phyloP scores from a whole-genome alignment of 331 rosid genomes.

The Dryas integrifolia region DNA sequence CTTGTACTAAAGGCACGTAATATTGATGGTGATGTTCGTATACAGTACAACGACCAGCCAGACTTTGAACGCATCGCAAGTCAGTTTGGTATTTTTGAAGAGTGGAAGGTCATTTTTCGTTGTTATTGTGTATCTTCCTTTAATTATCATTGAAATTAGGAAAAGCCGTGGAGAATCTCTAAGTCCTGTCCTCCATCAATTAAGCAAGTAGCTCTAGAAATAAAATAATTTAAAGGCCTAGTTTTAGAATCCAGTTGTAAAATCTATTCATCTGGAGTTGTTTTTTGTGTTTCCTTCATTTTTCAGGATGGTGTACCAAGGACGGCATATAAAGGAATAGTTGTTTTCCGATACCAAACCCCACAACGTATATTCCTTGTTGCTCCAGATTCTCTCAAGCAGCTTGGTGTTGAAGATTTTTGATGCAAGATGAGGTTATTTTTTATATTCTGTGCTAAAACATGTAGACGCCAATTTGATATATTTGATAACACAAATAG shows the following conservation, averaged over 20 bases:
- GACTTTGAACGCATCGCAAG: slow-evolving; percentile 71
- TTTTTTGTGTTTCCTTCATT: slow-evolving; percentile 18
- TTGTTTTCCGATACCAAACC: slow-evolving; percentile 71
- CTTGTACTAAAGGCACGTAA: slow-evolving; percentile 66
- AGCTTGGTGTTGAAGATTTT: slow-evolving; percentile 55
- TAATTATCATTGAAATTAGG: slow-evolving; percentile 8
- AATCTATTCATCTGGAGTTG: slow-evolving; percentile 6
- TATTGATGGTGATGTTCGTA: slow-evolving; percentile 66
- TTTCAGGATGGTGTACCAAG: slow-evolving; percentile 91
- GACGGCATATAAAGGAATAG: slow-evolving; percentile 87
- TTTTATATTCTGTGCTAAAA: neutral
- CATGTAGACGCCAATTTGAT: neutral
- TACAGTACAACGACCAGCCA: slow-evolving; percentile 57
- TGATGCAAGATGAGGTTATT: slow-evolving; percentile 37
- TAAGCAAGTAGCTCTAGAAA: slow-evolving; percentile 1
- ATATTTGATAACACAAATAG: neutral
- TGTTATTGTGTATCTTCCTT: slow-evolving; percentile 20
- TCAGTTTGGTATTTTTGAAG: slow-evolving; percentile 88
- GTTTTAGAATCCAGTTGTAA: neutral
- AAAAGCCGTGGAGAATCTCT: neutral
- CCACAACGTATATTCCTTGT: slow-evolving; percentile 66
- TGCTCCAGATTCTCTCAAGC: slow-evolving; percentile 67
- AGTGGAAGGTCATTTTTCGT: slow-evolving; percentile 78
- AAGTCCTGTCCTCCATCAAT: neutral
- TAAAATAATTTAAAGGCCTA: neutral